Evolutionary conservation across 306 rosid species (phyloP).

Genomic region (Pyrus bretschneideri): DNA sequence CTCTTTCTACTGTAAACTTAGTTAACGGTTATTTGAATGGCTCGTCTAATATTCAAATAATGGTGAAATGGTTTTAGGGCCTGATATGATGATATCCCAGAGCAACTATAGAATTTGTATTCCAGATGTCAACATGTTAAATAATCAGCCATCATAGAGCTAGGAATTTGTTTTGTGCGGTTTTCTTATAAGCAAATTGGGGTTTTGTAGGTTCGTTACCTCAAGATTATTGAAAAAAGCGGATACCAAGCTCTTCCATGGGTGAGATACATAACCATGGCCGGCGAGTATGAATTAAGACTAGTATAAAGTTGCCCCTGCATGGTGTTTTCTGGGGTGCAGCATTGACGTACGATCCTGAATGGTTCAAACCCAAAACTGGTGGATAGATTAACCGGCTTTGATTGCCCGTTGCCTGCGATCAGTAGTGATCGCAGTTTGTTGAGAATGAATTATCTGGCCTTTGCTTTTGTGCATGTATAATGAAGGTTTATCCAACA

Average conservation of each 20-base stretch:
- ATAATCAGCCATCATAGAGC: not conserved
- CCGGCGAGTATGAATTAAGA: slow-evolving; percentile 93
- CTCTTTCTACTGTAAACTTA: not conserved
- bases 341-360: slow-evolving; percentile 17
- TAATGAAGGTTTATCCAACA: slow-evolving; percentile 9
- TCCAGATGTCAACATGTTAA: not conserved
- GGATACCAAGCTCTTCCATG: slow-evolving; percentile 98
- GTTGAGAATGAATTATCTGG: slow-evolving; percentile 1
- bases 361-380: slow-evolving; percentile 12
- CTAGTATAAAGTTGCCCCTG: slow-evolving; percentile 41
- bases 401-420: slow-evolving; percentile 9
- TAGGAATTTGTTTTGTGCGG: not conserved
- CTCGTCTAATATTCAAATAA: not conserved
- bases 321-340: slow-evolving; percentile 19
- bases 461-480: slow-evolving; percentile 26
- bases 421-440: not conserved
- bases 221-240: slow-evolving; percentile 95
- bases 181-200: not conserved
- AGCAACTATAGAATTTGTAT: not conserved
- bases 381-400: slow-evolving; percentile 17
- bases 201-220: slow-evolving; percentile 70
- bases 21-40: not conserved
- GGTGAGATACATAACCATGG: slow-evolving; percentile 99
- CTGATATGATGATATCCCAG: not conserved
- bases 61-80: not conserved